Conservation (phyloP, 768 basidiomycete species). For the Suillus variegatus region DNA sequence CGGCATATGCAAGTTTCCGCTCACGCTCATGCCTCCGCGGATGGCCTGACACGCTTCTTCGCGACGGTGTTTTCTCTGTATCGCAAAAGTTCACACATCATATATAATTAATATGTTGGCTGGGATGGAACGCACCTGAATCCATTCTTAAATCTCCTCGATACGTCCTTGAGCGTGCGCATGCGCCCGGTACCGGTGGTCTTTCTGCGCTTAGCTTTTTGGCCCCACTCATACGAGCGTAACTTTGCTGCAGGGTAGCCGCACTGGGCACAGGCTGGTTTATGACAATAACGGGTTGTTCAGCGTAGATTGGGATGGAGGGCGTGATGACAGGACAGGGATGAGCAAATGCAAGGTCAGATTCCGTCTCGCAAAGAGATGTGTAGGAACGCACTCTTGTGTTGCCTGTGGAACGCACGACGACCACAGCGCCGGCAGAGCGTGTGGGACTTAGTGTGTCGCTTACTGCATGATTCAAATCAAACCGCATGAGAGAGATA, state of each 20-base stretch:
- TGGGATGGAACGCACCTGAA: slow-evolving; percentile 64
- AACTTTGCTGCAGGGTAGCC: slow-evolving; percentile 96
- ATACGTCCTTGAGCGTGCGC: slow-evolving; percentile 89
- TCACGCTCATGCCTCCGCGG: slow-evolving; percentile 50
- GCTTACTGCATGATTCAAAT: slow-evolving; percentile 62
- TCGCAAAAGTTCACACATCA: neutral
- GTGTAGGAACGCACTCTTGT: slow-evolving; percentile 73
- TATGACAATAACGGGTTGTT: slow-evolving; percentile 7
- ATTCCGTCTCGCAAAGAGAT: too few species aligned
- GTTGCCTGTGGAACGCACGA: slow-evolving; percentile 97
- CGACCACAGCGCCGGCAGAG: slow-evolving; percentile 97
- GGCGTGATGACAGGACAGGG: neutral
- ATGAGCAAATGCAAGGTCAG: slow-evolving; percentile 1
- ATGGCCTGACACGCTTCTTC: slow-evolving; percentile 74
- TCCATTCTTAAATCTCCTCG: slow-evolving; percentile 97
- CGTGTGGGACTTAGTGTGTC: slow-evolving; percentile 96
- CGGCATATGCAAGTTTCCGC: neutral
- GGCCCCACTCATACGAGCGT: slow-evolving; percentile 96
- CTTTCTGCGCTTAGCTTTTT: slow-evolving; percentile 99
- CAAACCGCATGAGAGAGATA: neutral
- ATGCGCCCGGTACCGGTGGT: slow-evolving; percentile 98
- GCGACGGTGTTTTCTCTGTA: slow-evolving; percentile 86
- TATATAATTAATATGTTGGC: neutral
- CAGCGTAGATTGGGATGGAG: neutral
- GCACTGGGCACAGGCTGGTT: slow-evolving; percentile 87